Evolutionary conservation across 805 yeast genomes (phyloP).

Genomic region (Nakazawaea holstii): DNA sequence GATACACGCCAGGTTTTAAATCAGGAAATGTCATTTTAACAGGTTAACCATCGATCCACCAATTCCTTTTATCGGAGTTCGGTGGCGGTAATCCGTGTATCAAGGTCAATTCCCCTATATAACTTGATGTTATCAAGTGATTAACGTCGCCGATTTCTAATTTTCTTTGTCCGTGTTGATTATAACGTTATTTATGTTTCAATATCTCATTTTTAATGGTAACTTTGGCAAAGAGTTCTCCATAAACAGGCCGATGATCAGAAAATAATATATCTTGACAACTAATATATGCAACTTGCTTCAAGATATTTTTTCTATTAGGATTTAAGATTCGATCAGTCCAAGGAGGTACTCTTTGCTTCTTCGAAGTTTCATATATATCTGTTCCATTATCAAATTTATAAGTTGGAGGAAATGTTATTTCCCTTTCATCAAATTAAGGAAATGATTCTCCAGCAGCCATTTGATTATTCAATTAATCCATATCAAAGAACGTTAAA

Average conservation of each 20-base stretch:
- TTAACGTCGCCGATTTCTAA: constrained; percentile 38
- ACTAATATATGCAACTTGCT: constrained; percentile 56
- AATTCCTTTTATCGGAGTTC: constrained; percentile 70
- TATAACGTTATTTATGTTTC: constrained; percentile 41
- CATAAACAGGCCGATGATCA: constrained; percentile 89
- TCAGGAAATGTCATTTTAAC: constrained; percentile 60
- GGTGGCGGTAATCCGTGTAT: constrained; percentile 74
- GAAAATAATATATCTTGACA: constrained; percentile 58
- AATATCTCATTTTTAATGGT: constrained; percentile 57
- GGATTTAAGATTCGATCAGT: constrained; percentile 79
- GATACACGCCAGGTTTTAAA: constrained; percentile 37
- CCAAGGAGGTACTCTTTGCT: constrained; percentile 93
- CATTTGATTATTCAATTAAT: constrained; percentile 77
- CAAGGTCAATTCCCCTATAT: constrained; percentile 20
- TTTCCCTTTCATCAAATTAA: constrained; percentile 69
- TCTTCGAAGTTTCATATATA: constrained; percentile 82
- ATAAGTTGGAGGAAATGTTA: constrained; percentile 84
- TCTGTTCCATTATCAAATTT: constrained; percentile 84
- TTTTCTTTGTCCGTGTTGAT: constrained; percentile 46
- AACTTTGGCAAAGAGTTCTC: constrained; percentile 57
- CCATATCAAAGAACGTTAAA: constrained; percentile 53
- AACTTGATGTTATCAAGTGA: constrained; percentile 23
- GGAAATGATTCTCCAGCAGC: constrained; percentile 66
- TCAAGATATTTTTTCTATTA: constrained; percentile 48
- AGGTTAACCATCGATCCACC: constrained; percentile 88